Evolutionary conservation across 179 eudicot species (phyloP).

Genomic region (Vitellaria paradoxa): DNA sequence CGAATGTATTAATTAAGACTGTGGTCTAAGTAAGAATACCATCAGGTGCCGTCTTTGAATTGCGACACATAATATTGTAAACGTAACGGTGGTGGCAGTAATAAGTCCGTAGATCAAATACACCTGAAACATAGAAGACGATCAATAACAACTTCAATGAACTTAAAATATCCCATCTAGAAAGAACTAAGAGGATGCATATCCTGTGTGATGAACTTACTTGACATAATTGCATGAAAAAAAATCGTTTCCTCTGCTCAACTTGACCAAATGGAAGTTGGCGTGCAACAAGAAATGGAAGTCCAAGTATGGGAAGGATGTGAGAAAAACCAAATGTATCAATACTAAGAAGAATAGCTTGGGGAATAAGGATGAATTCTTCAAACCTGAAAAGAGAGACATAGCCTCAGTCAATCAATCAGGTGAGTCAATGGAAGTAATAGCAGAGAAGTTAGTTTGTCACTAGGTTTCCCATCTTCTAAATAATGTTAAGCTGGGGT

Average conservation of each 20-base stretch:
- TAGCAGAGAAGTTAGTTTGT: neutral
- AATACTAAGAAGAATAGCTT: conserved; percentile 76
- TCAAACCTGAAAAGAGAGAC: conserved; percentile 60
- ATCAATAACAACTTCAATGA: neutral
- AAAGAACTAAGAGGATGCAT: neutral
- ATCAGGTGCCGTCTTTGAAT: conserved; percentile 93
- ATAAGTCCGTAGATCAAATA: conserved; percentile 77
- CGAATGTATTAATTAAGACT: neutral
- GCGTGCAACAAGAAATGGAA: conserved; percentile 68
- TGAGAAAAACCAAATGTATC: conserved; percentile 95
- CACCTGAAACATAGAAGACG: conserved; percentile 42
- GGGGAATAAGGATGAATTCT: conserved; percentile 77
- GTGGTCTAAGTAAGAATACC: conserved; percentile 41
- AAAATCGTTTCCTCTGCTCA: conserved; percentile 33
- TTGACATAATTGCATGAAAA: conserved; percentile 58
- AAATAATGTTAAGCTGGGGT: no score
- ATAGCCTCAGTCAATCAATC: neutral
- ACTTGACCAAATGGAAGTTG: conserved; percentile 17
- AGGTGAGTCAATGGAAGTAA: neutral
- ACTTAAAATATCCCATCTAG: neutral
- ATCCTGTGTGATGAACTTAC: conserved; percentile 33
- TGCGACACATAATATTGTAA: conserved; percentile 72
- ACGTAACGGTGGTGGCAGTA: conserved; percentile 47
- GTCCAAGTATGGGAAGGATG: conserved; percentile 74
- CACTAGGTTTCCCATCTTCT: no score